phyloP scores from a whole-genome alignment of 1,139 yeast genomes.

The Arxiozyma bovina region DNA sequence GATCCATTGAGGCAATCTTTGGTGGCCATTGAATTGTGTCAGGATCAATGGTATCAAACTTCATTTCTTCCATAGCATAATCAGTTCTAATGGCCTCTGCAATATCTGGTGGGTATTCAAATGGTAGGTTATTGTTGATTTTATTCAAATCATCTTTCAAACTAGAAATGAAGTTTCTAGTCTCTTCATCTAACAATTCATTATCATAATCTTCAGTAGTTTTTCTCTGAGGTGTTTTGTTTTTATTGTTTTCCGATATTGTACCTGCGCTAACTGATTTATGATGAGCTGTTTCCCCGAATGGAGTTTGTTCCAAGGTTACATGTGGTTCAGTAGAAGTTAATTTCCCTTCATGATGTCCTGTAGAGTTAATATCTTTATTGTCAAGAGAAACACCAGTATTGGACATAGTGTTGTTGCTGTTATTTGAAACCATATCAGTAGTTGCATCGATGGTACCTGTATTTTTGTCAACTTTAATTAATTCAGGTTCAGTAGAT shows the following conservation, averaged over 20 bases:
- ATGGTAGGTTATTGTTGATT: slow-evolving; percentile 19
- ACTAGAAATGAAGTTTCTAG: slow-evolving; percentile 28
- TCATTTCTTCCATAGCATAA: slow-evolving; percentile 25
- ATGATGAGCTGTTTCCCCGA: neutral
- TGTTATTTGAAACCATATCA: neutral
- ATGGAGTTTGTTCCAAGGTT: neutral
- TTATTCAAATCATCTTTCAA: slow-evolving; percentile 25
- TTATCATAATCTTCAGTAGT: slow-evolving; percentile 19
- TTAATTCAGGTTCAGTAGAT: slow-evolving; percentile 1
- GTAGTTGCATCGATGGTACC: neutral
- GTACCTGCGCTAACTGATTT: neutral
- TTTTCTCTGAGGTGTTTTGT: neutral
- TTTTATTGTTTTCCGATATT: neutral
- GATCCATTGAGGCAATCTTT: slow-evolving; percentile 25
- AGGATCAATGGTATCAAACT: slow-evolving; percentile 26
- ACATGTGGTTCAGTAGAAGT: neutral
- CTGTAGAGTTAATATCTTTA: neutral
- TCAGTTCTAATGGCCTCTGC: slow-evolving; percentile 31
- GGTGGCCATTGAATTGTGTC: slow-evolving; percentile 29
- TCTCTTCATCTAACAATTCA: slow-evolving; percentile 29
- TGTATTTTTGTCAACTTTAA: neutral
- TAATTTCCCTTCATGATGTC: neutral
- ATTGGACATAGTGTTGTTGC: neutral
- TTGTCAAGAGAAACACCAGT: neutral
- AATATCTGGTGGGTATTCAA: slow-evolving; percentile 29